Evolutionary conservation across 2,329 filamentous ascomycete species (phyloP).

Genomic region (Aureobasidium sp.): DNA sequence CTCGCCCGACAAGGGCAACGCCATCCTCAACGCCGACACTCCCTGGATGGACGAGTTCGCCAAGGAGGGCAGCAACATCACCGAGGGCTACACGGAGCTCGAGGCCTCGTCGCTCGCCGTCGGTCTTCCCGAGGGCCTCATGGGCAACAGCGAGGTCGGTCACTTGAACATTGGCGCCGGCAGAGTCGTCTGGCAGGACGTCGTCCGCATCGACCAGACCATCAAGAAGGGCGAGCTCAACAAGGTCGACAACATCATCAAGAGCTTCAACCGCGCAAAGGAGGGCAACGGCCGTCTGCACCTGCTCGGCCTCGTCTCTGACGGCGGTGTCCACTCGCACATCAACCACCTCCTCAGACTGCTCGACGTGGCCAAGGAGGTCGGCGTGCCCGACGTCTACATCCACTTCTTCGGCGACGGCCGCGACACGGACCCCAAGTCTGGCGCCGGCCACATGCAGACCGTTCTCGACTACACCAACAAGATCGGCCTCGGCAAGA

Average conservation of each 20-base stretch:
- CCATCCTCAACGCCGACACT: conserved; percentile 86
- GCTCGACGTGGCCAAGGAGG: conserved; percentile 80
- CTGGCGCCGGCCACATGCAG: conserved; percentile 77
- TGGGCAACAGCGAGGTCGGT: conserved; percentile 98
- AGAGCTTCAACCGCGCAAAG: conserved; percentile 70
- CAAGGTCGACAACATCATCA: conserved; percentile 67
- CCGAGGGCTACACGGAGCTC: conserved; percentile 81
- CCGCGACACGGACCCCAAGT: conserved; percentile 96
- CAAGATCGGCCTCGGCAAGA: conserved; percentile 76
- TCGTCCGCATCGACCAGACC: conserved; percentile 84
- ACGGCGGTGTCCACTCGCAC: conserved; percentile 95
- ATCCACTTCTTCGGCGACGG: conserved; percentile 99
- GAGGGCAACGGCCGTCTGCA: conserved; percentile 87
- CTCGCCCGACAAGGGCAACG: conserved; percentile 83
- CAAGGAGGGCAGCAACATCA: conserved; percentile 55
- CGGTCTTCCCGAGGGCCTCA: conserved; percentile 88
- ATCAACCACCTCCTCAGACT: conserved; percentile 86
- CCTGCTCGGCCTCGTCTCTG: conserved; percentile 82
- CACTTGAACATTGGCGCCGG: conserved; percentile 98
- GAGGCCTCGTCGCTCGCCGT: conserved; percentile 95
- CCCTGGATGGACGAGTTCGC: conserved; percentile 88
- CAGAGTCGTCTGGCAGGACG: conserved; percentile 90
- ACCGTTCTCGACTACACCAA: conserved; percentile 70
- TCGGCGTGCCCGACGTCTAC: conserved; percentile 80
- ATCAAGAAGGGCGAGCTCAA: conserved; percentile 78